These are phyloP conservation scores for Hemileia vastatrix DNA, from an alignment of 1,284 basidiomycete genomes.

Conservation along the genomic window DNA sequence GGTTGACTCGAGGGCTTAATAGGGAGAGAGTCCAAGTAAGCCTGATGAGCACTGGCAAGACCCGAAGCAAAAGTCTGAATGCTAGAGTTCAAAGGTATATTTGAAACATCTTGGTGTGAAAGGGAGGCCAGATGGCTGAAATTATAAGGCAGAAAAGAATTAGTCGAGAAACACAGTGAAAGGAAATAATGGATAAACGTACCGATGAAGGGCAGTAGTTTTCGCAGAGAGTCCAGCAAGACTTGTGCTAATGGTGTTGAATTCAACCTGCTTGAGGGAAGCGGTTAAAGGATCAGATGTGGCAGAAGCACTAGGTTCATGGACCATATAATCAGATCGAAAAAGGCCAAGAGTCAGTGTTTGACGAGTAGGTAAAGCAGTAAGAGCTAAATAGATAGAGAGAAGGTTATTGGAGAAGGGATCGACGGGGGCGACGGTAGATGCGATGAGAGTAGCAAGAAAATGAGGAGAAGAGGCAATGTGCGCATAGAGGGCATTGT, in stretches of 20 bases:
- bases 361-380: conserved; percentile 47
- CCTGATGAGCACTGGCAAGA: conserved; percentile 3
- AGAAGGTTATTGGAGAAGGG: too few species aligned
- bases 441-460: conserved; percentile 71
- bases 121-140: neutral
- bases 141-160: neutral
- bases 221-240: conserved; percentile 75
- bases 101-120: neutral
- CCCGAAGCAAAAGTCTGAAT: conserved; percentile 3
- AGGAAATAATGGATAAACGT: conserved; percentile 25
- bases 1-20: neutral
- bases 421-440: conserved; percentile 66
- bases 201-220: conserved; percentile 69
- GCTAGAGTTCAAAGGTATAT: neutral
- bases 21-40: neutral
- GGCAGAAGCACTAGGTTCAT: too few species aligned
- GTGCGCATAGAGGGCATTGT: conserved; percentile 76
- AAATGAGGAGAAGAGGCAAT: conserved; percentile 72
- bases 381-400: too few species aligned
- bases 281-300: conserved; percentile 44
- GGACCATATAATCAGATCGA: conserved; percentile 89
- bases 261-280: conserved; percentile 97
- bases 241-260: conserved; percentile 90
- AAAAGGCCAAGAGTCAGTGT: conserved; percentile 82
- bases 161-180: neutral